Evolutionary conservation across 306 rosid genomes (phyloP), one percentile per base, ranked within the genome.

Genomic region (Prunus mume): DNA sequence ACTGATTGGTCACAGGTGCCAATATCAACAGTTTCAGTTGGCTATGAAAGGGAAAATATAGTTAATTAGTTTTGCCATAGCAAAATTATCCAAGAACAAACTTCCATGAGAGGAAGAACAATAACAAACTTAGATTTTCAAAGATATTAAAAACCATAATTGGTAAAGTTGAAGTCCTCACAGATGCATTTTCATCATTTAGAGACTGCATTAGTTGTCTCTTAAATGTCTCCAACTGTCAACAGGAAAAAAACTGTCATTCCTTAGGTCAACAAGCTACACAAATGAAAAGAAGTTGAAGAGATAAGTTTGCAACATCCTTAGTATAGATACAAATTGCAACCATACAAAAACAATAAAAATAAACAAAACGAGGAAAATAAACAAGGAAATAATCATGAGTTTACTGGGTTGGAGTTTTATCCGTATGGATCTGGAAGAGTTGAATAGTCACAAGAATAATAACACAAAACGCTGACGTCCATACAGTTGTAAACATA

Each of bases 171-270:
- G 68, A 61, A 81, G 71, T 84, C 68, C 97, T 91, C 88, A 96
- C 99, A 12, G 97, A 79, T 77, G 86, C 75, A 83, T 76, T 87
- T 82, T 96, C 99, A 78, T 89, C 97, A 79, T 82, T 88, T 66
- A 96, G 85, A 0, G 97, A 92, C 84, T 84, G 97, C 98, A 96
- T 91, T 73, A 96, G 86, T 81, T 95, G 99, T 72, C 93, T 86
- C 80, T 93, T 93, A 80, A 93, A 90, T 65, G 91, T 85, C 83
- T 93, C 98, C 96, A 93, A 85, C 98, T 93, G 87, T n/a, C 30
- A 84, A 79, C 81, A 45, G 58, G 65, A 77, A 43, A 65, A 51
- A 71, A 41, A 62, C 6, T 34, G 19, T 46, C 41, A 76, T 30
- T 14, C 65, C 65, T 32, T 38, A 20, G 65, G 34, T 34, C 6